Evolutionary conservation across 805 yeast genomes (phyloP).

Genomic region (Groenewaldozyma tartarivorans): DNA sequence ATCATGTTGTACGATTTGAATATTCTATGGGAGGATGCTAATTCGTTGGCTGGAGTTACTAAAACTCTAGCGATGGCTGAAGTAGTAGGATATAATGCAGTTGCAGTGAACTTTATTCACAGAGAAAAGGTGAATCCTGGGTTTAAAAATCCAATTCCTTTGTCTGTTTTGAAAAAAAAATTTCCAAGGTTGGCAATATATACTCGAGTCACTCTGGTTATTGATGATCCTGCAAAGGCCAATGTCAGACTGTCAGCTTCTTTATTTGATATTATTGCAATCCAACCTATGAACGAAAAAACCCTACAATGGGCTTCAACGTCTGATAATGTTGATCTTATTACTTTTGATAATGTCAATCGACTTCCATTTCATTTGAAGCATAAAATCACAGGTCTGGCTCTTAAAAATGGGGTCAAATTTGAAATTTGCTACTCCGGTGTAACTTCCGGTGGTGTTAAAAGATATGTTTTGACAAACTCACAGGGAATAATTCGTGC

Average conservation of each 20-base stretch:
- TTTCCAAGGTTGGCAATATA: slow-evolving; percentile 42
- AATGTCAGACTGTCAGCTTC: slow-evolving; percentile 34
- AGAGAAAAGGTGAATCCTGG: slow-evolving; percentile 14
- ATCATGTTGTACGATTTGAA: slow-evolving; percentile 26
- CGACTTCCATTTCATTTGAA: slow-evolving; percentile 69
- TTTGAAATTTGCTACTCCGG: slow-evolving; percentile 63
- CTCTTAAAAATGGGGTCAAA: slow-evolving; percentile 70
- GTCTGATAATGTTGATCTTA: slow-evolving; percentile 69
- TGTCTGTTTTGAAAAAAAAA: slow-evolving; percentile 23
- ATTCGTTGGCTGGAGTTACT: slow-evolving; percentile 11
- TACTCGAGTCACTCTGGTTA: slow-evolving; percentile 63
- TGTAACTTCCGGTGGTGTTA: slow-evolving; percentile 20
- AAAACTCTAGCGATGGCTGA: slow-evolving; percentile 20
- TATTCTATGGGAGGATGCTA: slow-evolving; percentile 24
- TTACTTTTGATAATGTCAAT: slow-evolving; percentile 58
- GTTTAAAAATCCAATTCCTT: slow-evolving; percentile 31
- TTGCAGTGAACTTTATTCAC: slow-evolving; percentile 58
- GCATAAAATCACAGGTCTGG: slow-evolving; percentile 78
- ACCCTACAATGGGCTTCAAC: slow-evolving; percentile 67
- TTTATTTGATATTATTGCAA: slow-evolving; percentile 70
- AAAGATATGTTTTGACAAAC: slow-evolving; percentile 57
- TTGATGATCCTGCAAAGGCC: slow-evolving; percentile 73
- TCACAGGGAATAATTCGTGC: slow-evolving; percentile 69
- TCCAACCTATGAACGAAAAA: slow-evolving; percentile 71
- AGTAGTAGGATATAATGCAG: slow-evolving; percentile 54